Evolutionary conservation across 345 rosid species (phyloP).

Genomic region (Erysimum cheiranthoides): DNA sequence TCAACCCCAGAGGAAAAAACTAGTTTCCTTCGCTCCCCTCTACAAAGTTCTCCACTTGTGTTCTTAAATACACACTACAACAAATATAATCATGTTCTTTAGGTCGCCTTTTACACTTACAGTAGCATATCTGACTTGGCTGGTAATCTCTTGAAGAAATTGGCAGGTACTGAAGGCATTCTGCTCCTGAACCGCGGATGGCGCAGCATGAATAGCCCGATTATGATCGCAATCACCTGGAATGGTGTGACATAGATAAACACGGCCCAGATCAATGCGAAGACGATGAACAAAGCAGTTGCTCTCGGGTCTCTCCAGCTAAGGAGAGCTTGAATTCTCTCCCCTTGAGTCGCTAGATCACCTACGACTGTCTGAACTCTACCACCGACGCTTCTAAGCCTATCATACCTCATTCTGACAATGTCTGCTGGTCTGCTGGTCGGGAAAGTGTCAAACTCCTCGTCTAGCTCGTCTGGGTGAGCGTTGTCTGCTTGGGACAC

Average conservation of each 20-base stretch:
- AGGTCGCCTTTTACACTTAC: conserved; percentile 42
- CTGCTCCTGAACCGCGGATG: conserved; percentile 92
- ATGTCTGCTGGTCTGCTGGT: conserved; percentile 61
- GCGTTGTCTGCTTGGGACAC: conserved; percentile 76
- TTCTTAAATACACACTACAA: conserved; percentile 31
- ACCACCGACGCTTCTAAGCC: conserved; percentile 82
- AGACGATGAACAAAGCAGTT: conserved; percentile 76
- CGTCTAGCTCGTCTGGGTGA: conserved; percentile 90
- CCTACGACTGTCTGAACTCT: conserved; percentile 89
- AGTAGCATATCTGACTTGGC: conserved; percentile 84
- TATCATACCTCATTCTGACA: conserved; percentile 78
- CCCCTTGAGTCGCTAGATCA: conserved; percentile 89
- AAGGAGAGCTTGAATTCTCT: conserved; percentile 79
- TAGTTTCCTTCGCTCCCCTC: conserved; percentile 37
- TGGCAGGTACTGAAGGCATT: conserved; percentile 88
- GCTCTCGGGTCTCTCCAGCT: conserved; percentile 99
- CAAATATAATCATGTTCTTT: conserved; percentile 28
- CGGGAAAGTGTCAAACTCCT: conserved; percentile 91
- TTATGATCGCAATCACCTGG: conserved; percentile 75
- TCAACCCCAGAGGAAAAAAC: conserved; percentile 38
- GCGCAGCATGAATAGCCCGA: conserved; percentile 78
- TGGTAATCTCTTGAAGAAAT: conserved; percentile 97
- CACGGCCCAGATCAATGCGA: conserved; percentile 77
- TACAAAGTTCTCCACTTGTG: conserved; percentile 38
- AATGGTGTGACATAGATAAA: conserved; percentile 85